Base-by-base conservation (phyloP, 805 yeast species). In the Yamadazyma ubonensis region DNA sequence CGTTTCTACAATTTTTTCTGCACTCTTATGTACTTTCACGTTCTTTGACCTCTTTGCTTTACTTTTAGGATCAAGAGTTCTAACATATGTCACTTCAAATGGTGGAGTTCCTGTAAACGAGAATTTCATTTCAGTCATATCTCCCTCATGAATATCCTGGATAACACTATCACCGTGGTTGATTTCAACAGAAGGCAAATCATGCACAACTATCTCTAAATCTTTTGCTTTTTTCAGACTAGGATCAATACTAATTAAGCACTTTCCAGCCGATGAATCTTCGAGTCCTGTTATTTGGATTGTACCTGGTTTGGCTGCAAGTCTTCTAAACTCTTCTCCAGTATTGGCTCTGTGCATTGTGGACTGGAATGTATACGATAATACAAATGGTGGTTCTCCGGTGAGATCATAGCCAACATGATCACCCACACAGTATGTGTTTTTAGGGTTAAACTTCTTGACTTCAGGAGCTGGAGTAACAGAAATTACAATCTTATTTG, bases 101-200 rank as follows among this genome's bases (percentile, higher is more conserved):
- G 99, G 99, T 8, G 98, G 96, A 0, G 81, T 76, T 11, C 99
- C 99, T 23, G 76, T 75, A 53, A 93, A 86, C 15, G 79, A 75
- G 63, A 93, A 91, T 2, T 75, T 75, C 34, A 93, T 79, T 56
- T 89, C 96, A 1, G 95, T 90, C 54, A 85, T 86, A 49, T 93
- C 99, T 33, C 98, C 99, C 57, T 88, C 95, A 53, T 89, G 95
- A 30, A 93, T 86, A 58, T 87, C 91, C 54, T 82, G 90, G 41
- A 82, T 77, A 6, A 81, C 65, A 12, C 77, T 67, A 41, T 79
- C 82, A n/a, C 96, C 96, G 52, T 83, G 86, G 17, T 83, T 77
- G 11, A 91, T 81, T 43, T 83, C 89, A 11, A 91, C 96, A 0
- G 96, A 82, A 2, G 83, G 83, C 11, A 78, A 55, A 27, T 75